Evolutionary conservation across 1,139 yeast genomes (phyloP).

Genomic region (Suhomyces wounanorum): DNA sequence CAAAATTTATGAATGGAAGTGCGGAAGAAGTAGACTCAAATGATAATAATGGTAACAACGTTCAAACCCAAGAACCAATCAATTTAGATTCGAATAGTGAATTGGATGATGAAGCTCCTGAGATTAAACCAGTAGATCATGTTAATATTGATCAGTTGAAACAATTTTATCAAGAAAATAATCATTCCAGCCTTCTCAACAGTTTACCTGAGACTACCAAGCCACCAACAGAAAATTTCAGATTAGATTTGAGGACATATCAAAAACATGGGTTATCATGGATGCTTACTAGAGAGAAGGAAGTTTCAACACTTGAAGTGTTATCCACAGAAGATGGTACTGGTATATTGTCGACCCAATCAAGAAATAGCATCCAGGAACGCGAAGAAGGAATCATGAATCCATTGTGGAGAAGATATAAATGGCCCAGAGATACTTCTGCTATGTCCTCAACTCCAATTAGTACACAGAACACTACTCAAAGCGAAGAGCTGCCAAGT

Average conservation of each 20-base stretch:
- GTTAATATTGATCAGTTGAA: conserved; percentile 73
- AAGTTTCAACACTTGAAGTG: conserved; percentile 41
- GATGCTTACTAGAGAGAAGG: conserved; percentile 73
- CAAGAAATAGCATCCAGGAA: conserved; percentile 27
- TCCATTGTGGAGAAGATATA: conserved; percentile 82
- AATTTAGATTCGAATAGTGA: conserved; percentile 15
- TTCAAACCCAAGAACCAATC: conserved; percentile 10
- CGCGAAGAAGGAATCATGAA: conserved; percentile 61
- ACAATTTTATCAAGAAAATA: conserved; percentile 69
- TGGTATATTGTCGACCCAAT: conserved; percentile 31
- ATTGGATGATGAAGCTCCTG: conserved; percentile 18
- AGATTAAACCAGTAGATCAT: conserved; percentile 38
- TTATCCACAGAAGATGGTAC: conserved; percentile 25
- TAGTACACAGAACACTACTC: conserved; percentile 1
- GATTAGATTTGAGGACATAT: conserved; percentile 61
- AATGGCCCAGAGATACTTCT: conserved; percentile 65
- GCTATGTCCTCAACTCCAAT: not conserved
- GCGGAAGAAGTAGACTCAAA: conserved; percentile 1
- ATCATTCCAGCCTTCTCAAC: conserved; percentile 49
- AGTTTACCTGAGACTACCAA: conserved; percentile 60
- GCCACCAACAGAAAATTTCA: conserved; percentile 60
- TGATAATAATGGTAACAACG: not conserved
- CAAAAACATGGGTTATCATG: conserved; percentile 82
- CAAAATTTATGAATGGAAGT: conserved; percentile 10
- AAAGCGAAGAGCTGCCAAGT: not conserved